These are phyloP conservation scores for Euphrasia arctica DNA, from an alignment of 305 asterid species.

Conservation along the genomic window DNA sequence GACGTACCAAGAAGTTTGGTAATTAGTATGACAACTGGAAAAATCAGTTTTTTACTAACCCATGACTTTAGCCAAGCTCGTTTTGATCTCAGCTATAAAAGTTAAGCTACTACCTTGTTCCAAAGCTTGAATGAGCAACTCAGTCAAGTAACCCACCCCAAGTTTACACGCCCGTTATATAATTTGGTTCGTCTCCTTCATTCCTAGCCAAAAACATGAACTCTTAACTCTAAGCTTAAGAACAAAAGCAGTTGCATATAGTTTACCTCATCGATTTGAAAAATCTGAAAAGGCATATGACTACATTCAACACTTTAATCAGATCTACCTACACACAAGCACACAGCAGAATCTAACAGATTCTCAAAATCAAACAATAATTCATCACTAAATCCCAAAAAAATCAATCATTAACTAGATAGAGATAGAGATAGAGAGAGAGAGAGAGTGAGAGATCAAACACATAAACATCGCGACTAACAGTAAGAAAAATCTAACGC, in stretches of 20 bases:
- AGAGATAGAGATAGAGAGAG: background rate
- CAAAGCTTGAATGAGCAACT: slow-evolving; percentile 3
- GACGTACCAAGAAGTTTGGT: too few species aligned
- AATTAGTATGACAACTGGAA: too few species aligned
- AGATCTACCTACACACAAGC: slow-evolving; percentile 32
- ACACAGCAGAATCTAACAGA: slow-evolving; percentile 1
- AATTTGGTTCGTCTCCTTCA: too few species aligned
- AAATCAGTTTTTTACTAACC: background rate
- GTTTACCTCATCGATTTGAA: too few species aligned
- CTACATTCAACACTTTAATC: slow-evolving; percentile 12
- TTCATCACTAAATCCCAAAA: slow-evolving; percentile 17
- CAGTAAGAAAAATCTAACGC: slow-evolving; percentile 34
- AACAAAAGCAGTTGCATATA: background rate
- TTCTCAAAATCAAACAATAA: slow-evolving; percentile 13
- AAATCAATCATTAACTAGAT: background rate
- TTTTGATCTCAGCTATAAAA: too few species aligned
- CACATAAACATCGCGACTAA: slow-evolving; percentile 28
- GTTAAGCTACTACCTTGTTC: background rate
- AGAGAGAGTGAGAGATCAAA: too few species aligned
- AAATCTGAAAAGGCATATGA: too few species aligned
- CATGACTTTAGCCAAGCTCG: background rate
- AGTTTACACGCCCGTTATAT: background rate
- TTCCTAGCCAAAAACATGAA: background rate
- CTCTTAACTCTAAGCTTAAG: slow-evolving; percentile 16
- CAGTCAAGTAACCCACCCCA: background rate